Percentiles rank a stretch among this genome's conserved stretches.
These are phyloP conservation scores for Tilletia walkeri DNA, from an alignment of 1,284 basidiomycete species.

Conservation along the genomic window DNA sequence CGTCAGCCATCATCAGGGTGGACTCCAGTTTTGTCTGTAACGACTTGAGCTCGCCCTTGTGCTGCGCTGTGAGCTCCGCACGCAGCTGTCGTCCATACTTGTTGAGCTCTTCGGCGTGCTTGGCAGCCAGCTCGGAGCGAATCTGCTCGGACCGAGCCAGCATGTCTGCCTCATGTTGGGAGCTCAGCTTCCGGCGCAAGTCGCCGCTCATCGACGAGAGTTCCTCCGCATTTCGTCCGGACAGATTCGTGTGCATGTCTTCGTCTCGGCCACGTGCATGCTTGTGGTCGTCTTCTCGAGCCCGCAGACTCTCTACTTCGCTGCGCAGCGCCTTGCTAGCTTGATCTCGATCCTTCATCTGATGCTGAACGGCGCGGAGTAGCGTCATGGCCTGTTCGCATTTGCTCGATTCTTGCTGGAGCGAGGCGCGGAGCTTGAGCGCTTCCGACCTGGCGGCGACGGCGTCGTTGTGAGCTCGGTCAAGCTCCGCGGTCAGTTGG, in stretches of 20 bases:
- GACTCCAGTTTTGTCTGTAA: not conserved
- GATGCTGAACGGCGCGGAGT: constrained; percentile 28
- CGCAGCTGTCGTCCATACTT: not conserved
- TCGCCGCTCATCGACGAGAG: constrained; percentile 3
- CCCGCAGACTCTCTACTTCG: constrained; percentile 28
- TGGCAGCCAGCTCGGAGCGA: not conserved
- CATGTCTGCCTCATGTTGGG: constrained; percentile 12
- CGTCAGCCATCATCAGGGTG: not conserved
- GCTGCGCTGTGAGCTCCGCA: not conserved
- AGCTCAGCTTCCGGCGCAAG: not conserved
- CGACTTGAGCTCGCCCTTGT: constrained; percentile 14
- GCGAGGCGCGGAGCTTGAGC: constrained; percentile 20
- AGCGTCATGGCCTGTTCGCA: constrained; percentile 31
- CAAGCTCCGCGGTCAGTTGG: constrained; percentile 32
- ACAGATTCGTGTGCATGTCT: constrained; percentile 1
- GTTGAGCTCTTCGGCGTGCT: constrained; percentile 2
- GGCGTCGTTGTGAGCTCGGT: constrained; percentile 28
- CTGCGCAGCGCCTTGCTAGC: constrained; percentile 2
- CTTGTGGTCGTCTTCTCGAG: constrained; percentile 29
- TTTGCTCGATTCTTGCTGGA: constrained; percentile 33
- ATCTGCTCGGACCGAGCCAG: constrained; percentile 5
- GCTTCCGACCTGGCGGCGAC: constrained; percentile 34
- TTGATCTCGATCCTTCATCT: constrained; percentile 28
- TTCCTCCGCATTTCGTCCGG: not conserved
- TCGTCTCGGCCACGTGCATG: constrained; percentile 14